These are phyloP conservation scores for Vitellaria paradoxa DNA, from an alignment of 179 eudicot species.

Conservation along the genomic window DNA sequence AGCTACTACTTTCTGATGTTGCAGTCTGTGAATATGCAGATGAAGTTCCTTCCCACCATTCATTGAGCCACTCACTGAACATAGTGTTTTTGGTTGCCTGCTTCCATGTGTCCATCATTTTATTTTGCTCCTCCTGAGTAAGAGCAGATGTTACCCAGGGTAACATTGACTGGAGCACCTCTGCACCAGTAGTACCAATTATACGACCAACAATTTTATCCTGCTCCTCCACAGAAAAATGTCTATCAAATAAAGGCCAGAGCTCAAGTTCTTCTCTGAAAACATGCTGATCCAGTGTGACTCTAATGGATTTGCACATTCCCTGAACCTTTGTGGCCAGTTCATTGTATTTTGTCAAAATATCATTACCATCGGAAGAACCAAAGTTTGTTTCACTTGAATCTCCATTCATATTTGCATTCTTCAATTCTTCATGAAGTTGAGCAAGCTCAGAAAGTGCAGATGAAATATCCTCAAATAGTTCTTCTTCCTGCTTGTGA, in stretches of 20 bases:
- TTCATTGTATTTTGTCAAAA: conserved; percentile 57
- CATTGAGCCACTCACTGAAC: conserved; percentile 97
- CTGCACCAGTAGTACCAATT: conserved; percentile 99
- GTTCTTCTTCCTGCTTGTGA: conserved; percentile 90
- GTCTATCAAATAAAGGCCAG: conserved; percentile 92
- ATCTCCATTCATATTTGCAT: conserved; percentile 26
- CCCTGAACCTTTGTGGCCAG: conserved; percentile 90
- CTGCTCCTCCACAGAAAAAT: conserved; percentile 92
- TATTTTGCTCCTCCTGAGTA: conserved; percentile 95
- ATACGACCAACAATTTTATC: conserved; percentile 92
- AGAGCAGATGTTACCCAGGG: conserved; percentile 99
- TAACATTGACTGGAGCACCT: conserved; percentile 96
- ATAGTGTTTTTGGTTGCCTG: conserved; percentile 94
- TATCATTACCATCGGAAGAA: conserved; percentile 33
- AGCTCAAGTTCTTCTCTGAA: conserved; percentile 90
- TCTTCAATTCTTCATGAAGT: conserved; percentile 46
- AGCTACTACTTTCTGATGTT: conserved; percentile 36
- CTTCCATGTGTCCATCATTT: conserved; percentile 96
- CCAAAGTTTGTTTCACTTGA: conserved; percentile 22
- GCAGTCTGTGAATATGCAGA: conserved; percentile 48
- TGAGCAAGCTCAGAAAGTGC: conserved; percentile 64
- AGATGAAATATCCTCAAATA: conserved; percentile 81
- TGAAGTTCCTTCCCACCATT: conserved; percentile 80
- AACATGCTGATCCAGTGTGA: conserved; percentile 93
- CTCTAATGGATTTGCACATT: conserved; percentile 95